These are phyloP conservation scores for Stentor roeselii DNA, from an alignment of 73 alveolate genomes.

Conservation along the genomic window DNA sequence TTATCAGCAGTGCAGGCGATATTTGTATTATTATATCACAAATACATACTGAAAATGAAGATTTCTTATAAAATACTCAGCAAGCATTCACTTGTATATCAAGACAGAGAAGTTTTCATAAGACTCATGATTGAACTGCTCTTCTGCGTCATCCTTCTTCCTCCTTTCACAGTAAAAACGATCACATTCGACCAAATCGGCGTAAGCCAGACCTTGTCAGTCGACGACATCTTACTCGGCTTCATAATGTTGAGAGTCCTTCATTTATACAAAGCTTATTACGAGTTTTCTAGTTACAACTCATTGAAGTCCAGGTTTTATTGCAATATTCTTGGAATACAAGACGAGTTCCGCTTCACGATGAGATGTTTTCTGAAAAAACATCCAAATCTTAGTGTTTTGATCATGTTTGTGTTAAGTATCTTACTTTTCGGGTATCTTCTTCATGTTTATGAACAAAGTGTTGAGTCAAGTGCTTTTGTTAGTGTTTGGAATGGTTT, in stretches of 20 bases:
- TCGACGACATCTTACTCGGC: background rate
- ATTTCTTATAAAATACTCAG: background rate
- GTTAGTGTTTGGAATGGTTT: conserved; percentile 2
- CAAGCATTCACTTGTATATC: background rate
- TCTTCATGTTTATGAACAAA: background rate
- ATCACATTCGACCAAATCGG: background rate
- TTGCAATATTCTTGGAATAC: background rate
- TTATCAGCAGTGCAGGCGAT: background rate
- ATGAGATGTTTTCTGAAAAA: background rate
- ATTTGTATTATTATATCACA: background rate
- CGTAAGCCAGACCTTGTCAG: background rate
- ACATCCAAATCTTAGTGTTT: background rate
- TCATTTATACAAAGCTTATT: background rate
- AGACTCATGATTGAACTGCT: background rate
- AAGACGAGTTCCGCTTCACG: background rate
- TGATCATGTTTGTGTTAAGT: background rate
- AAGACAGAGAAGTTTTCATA: background rate
- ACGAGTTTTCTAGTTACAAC: background rate
- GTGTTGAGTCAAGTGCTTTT: background rate
- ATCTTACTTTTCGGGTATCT: background rate
- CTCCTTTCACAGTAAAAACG: background rate
- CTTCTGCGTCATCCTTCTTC: background rate
- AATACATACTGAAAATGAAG: background rate
- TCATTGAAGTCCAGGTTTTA: background rate
- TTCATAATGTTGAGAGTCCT: background rate